phyloP scores from a whole-genome alignment of 2,329 filamentous ascomycete genomes.

The Colletotrichum endophyticum region DNA sequence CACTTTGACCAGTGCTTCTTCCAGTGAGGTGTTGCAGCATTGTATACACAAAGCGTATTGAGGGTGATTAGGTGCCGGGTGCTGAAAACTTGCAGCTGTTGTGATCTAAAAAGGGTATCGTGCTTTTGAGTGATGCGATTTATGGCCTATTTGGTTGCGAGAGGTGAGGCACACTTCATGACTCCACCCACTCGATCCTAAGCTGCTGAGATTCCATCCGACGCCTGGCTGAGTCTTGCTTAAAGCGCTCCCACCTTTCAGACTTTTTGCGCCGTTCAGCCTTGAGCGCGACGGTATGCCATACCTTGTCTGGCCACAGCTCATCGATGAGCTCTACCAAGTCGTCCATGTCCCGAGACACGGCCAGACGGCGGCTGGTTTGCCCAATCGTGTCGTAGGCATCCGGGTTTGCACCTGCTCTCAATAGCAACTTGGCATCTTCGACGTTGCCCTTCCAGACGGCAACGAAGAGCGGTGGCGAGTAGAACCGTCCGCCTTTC shows the following conservation, averaged over 20 bases:
- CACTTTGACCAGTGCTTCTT: not conserved
- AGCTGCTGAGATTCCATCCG: not conserved
- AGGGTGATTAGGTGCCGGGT: not conserved
- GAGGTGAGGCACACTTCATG: not conserved
- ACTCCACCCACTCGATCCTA: not conserved
- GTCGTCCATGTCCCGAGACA: not conserved
- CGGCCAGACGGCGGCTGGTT: not conserved
- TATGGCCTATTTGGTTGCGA: not conserved
- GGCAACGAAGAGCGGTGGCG: conserved; percentile 26
- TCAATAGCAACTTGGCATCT: conserved; percentile 25
- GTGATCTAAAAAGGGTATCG: not conserved
- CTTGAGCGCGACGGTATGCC: not conserved
- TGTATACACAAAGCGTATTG: not conserved
- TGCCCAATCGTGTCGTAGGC: not conserved
- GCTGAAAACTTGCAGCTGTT: not conserved
- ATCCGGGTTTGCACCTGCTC: conserved; percentile 27
- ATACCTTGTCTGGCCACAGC: not conserved
- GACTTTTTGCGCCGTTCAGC: not conserved
- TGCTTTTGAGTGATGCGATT: not conserved
- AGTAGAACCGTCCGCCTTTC: conserved; percentile 24
- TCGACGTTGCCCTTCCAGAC: conserved; percentile 23
- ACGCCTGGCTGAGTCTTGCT: not conserved
- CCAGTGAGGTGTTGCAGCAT: not conserved
- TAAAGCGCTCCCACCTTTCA: not conserved
- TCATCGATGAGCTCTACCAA: not conserved